Base-by-base conservation (phyloP, 1,284 basidiomycete species). In the Ustilago curta region DNA sequence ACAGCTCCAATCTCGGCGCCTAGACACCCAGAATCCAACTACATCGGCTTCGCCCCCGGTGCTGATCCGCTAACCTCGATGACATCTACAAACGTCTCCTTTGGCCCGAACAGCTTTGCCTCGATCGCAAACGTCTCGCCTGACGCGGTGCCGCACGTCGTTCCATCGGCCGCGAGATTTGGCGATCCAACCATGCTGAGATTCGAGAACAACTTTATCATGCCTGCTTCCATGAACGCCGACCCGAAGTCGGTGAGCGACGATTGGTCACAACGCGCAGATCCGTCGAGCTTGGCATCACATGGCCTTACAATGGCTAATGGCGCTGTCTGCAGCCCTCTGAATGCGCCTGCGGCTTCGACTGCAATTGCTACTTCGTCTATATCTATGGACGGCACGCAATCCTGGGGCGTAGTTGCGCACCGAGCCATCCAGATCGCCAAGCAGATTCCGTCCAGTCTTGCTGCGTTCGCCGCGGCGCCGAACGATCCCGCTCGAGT, bases 401-500 rank as follows among this genome's bases (percentile, higher is more conserved):
- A 49, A 27, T 39, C 54, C 21, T 73, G 70, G 70, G 23, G 11
- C 12, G 49, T 55, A 14, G 39, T 69, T 6, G 70, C 65, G 8
- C 45, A 50, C 4, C 60, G 70, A 16, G 61, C 66, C 14, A 54
- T 64, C 18, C 45, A 59, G 6, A 47, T 54, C n/a, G 60, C 58
- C n/a, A 66, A 59, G 55, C 42, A 54, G 31, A 40, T 73, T 8
- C 70, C 70, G 21, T 49, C 53, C 43, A 37, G 56, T 8, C 9
- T 73, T 43, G 48, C 60, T 3, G 44, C 50, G 8, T 58, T 65
- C 4, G 45, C 54, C 7, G 35, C 59, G 18, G 66, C 66, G 23
- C 61, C 70, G 3, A 54, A 55, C 9, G 51, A 73, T 49, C 60
- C 70, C 4, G 55, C 48, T 35, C 54, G 56, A n/a, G 62, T 74